Percentiles rank a stretch among this genome's conserved stretches.
phyloP scores from a whole-genome alignment of 1,139 yeast species.

The Lodderomyces jiufengensis region DNA sequence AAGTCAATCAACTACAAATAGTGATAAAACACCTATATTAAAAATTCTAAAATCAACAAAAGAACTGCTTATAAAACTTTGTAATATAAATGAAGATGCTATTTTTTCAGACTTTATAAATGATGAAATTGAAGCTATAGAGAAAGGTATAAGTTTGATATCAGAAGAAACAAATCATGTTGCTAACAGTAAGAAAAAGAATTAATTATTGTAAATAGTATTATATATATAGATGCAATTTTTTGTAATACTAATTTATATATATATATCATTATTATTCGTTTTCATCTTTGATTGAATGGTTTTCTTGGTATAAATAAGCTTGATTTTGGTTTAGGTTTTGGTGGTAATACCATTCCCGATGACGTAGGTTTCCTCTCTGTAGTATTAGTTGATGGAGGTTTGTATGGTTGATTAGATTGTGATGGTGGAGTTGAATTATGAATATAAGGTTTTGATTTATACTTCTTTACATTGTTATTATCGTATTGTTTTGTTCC shows the following conservation, averaged over 20 bases:
- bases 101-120: conserved; percentile 4
- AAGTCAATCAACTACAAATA: conserved; percentile 15
- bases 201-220: not conserved
- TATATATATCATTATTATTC: no score
- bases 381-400: no score
- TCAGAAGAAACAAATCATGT: conserved; percentile 3
- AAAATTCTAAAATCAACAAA: conserved; percentile 8
- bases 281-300: not conserved
- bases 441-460: no score
- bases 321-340: conserved; percentile 14
- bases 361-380: conserved; percentile 15
- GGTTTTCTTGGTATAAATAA: conserved; percentile 19
- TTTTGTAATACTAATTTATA: no score
- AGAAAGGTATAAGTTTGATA: conserved; percentile 10
- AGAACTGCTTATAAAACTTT: conserved; percentile 4
- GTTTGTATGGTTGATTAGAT: no score
- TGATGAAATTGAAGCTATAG: conserved; percentile 10
- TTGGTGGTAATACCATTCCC: conserved; percentile 17
- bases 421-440: no score
- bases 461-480: no score
- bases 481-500: no score
- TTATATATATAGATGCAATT: no score
- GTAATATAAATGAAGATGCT: not conserved
- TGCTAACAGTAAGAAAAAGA: conserved; percentile 2
- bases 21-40: conserved; percentile 6